Conservation (phyloP, 116 monocot species). For the Papilionanthe hybrid region DNA sequence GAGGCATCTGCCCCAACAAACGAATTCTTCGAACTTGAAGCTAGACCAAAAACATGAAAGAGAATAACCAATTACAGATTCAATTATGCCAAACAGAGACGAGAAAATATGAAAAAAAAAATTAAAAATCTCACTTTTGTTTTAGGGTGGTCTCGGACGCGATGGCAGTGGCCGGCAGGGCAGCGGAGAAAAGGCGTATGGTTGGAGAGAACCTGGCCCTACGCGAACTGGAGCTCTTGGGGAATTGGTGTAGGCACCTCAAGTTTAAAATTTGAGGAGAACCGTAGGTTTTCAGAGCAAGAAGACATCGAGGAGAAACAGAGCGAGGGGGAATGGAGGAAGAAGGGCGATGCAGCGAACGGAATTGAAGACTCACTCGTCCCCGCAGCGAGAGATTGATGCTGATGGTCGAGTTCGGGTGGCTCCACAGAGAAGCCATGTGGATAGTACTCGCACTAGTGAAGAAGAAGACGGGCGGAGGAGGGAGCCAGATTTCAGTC, state of each 20-base stretch:
- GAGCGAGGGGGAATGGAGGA: neutral
- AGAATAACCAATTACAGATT: neutral
- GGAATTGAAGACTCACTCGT: neutral
- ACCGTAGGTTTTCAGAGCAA: neutral
- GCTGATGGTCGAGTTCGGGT: conserved; percentile 3
- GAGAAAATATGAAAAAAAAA: neutral
- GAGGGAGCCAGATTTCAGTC: neutral
- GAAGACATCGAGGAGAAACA: neutral
- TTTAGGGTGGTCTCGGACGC: neutral
- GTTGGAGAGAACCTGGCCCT: neutral
- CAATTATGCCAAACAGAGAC: neutral
- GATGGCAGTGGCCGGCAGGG: neutral
- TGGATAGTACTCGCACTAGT: neutral
- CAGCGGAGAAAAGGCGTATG: neutral
- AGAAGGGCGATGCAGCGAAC: neutral
- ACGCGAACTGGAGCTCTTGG: neutral
- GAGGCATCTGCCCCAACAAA: neutral
- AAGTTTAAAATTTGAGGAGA: neutral
- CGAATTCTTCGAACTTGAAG: neutral
- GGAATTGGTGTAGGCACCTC: neutral
- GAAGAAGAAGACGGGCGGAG: neutral
- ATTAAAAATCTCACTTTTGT: neutral
- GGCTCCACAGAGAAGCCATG: conserved; percentile 9
- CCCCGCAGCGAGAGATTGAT: conserved; percentile 5
- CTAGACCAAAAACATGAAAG: neutral